Evolutionary conservation across 768 basidiomycete species (phyloP).

Genomic region (Suillus subluteus): DNA sequence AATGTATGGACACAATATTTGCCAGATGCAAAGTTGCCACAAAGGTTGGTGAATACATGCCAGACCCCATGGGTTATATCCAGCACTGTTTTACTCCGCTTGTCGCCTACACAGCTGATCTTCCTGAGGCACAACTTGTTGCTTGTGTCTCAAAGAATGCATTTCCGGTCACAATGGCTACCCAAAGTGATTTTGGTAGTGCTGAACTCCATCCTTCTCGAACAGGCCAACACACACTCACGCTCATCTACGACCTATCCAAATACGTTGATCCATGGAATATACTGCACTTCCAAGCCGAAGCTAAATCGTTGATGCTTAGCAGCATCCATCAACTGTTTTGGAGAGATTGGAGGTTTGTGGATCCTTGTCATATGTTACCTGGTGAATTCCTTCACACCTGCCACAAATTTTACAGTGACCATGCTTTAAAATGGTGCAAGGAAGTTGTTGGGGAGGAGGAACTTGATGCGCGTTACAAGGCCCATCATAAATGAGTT

Average conservation of each 20-base stretch:
- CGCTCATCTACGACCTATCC: slow-evolving; percentile 6
- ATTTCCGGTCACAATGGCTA: slow-evolving; percentile 13
- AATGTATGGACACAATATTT: too few relatives aligned
- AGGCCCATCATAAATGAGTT: slow-evolving; percentile 32
- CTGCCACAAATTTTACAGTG: slow-evolving; percentile 20
- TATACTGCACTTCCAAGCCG: slow-evolving; percentile 26
- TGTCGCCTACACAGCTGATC: slow-evolving; percentile 10
- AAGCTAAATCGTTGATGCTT: slow-evolving; percentile 16
- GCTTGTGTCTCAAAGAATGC: slow-evolving; percentile 13
- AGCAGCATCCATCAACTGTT: slow-evolving; percentile 29
- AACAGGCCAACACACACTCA: not conserved
- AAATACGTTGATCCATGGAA: slow-evolving; percentile 23
- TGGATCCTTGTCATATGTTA: slow-evolving; percentile 36
- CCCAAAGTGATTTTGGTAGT: slow-evolving; percentile 1
- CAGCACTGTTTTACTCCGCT: slow-evolving; percentile 17
- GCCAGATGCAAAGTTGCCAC: too few relatives aligned
- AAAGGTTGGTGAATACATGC: too few relatives aligned
- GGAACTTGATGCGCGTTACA: slow-evolving; percentile 41
- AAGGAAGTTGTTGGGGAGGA: slow-evolving; percentile 30
- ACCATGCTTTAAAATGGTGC: slow-evolving; percentile 45
- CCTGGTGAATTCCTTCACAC: slow-evolving; percentile 43
- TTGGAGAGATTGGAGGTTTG: slow-evolving; percentile 40
- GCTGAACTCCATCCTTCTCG: too few relatives aligned
- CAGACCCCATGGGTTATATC: slow-evolving; percentile 5
- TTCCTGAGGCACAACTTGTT: slow-evolving; percentile 9